These are phyloP conservation scores for Coemansia sp. DNA, from an alignment of 192 early-diverging fungal genomes.

Conservation along the genomic window DNA sequence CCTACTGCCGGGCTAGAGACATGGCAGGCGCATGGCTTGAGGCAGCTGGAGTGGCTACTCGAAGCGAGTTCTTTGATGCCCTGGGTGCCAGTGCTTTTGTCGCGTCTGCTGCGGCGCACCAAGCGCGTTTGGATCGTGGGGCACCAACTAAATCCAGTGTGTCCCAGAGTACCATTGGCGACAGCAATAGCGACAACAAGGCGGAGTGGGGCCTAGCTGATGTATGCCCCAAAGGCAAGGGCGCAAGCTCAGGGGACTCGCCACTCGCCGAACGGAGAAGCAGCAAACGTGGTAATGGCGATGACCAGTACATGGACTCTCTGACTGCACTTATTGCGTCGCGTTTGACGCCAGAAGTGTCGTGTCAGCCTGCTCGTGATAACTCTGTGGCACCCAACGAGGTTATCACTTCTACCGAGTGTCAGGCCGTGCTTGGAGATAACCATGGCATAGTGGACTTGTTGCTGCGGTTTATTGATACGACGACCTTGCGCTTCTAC, in stretches of 20 bases:
- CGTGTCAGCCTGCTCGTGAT: not conserved
- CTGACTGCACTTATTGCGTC: not conserved
- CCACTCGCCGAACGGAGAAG: not conserved
- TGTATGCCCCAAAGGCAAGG: not conserved
- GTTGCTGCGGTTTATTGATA: constrained; percentile 24
- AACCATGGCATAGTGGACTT: constrained; percentile 38
- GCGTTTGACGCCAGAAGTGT: not conserved
- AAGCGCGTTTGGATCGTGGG: not conserved
- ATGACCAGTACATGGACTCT: not conserved
- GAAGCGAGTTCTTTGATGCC: not conserved
- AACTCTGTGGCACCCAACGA: not conserved
- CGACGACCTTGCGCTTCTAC: not conserved
- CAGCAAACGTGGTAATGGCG: not conserved
- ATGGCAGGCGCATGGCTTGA: constrained; percentile 16
- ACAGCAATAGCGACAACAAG: not conserved
- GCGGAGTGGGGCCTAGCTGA: constrained; percentile 9
- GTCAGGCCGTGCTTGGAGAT: constrained; percentile 10
- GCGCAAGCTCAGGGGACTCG: no score
- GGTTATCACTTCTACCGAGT: constrained; percentile 8
- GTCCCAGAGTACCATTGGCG: not conserved
- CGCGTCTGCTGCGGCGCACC: not conserved
- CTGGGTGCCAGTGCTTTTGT: not conserved
- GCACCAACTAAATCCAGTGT: not conserved
- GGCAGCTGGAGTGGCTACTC: not conserved
- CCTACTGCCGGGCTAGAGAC: constrained; percentile 13